Conservation (phyloP, 306 rosid species). For the Cicer pinnatifidum region DNA sequence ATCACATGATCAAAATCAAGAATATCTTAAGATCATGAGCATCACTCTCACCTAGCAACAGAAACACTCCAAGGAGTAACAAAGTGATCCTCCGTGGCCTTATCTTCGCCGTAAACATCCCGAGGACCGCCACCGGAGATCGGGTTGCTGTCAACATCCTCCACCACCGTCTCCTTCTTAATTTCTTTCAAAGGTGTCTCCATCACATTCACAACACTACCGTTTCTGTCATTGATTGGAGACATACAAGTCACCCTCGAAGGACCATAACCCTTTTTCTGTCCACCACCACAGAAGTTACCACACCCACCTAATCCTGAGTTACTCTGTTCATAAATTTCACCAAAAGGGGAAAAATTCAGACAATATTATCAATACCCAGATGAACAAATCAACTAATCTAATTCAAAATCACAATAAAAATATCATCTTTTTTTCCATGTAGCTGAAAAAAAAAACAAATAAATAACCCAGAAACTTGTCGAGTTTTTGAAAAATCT, state of each 20-base stretch:
- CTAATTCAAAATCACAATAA: conserved; percentile 19
- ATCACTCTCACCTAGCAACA: conserved; percentile 85
- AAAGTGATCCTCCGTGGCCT: conserved; percentile 79
- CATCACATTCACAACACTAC: conserved; percentile 64
- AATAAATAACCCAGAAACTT: background rate
- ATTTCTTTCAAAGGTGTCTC: conserved; percentile 60
- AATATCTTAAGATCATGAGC: conserved; percentile 7
- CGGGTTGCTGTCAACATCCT: conserved; percentile 56
- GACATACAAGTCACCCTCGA: conserved; percentile 67
- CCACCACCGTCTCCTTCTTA: conserved; percentile 47
- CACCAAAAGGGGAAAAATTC: background rate
- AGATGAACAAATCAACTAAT: conserved; percentile 41
- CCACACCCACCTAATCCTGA: conserved; percentile 58
- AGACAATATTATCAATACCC: conserved; percentile 28
- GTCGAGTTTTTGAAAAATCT: background rate
- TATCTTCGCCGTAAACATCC: conserved; percentile 83
- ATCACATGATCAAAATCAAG: background rate
- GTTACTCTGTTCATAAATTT: conserved; percentile 54
- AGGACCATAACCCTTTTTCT: conserved; percentile 50
- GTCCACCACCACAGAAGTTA: conserved; percentile 47
- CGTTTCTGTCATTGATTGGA: conserved; percentile 66
- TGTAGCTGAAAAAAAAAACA: background rate
- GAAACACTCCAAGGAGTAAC: conserved; percentile 93
- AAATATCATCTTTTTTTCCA: background rate
- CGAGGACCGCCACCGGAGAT: conserved; percentile 67